Conservation (phyloP, 768 basidiomycete genomes). For the Phlebiopsis gigantea region DNA sequence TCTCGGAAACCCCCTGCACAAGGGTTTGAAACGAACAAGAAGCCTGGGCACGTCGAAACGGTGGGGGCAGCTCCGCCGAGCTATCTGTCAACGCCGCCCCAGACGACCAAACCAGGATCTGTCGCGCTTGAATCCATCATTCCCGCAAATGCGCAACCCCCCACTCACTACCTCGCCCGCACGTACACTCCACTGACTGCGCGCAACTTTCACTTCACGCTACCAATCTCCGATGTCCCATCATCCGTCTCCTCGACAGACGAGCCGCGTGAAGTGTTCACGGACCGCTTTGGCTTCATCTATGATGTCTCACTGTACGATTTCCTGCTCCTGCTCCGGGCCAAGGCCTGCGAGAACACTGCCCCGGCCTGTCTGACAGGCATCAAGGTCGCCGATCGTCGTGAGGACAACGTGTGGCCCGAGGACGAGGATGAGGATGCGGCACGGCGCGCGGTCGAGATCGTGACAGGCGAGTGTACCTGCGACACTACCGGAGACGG, state of each 20-base stretch:
- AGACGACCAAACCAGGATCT: slow-evolving; percentile 28
- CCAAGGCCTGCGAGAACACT: slow-evolving; percentile 63
- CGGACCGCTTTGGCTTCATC: slow-evolving; percentile 88
- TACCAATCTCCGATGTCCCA: slow-evolving; percentile 54
- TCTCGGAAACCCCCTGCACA: slow-evolving; percentile 36
- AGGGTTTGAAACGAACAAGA: neutral
- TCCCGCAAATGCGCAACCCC: slow-evolving; percentile 72
- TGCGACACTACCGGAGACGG: slow-evolving; percentile 29
- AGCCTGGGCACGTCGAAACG: neutral
- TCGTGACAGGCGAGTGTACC: slow-evolving; percentile 36
- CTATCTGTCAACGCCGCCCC: slow-evolving; percentile 16
- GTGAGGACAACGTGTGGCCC: slow-evolving; percentile 75
- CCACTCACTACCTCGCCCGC: slow-evolving; percentile 77
- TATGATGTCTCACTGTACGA: slow-evolving; percentile 84
- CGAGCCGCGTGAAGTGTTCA: slow-evolving; percentile 54
- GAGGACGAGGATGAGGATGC: slow-evolving; percentile 42
- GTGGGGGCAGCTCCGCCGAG: slow-evolving; percentile 5
- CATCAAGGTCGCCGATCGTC: slow-evolving; percentile 80
- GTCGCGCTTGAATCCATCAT: slow-evolving; percentile 83
- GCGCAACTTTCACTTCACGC: slow-evolving; percentile 68
- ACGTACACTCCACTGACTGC: slow-evolving; percentile 70
- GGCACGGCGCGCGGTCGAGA: slow-evolving; percentile 27
- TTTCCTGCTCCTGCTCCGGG: slow-evolving; percentile 66
- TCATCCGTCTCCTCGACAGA: slow-evolving; percentile 48
- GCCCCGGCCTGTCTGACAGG: slow-evolving; percentile 86